A percentile compares a stretch with the other conserved stretches of the same genome.
Evolutionary conservation across 2,329 filamentous ascomycete species (phyloP).

Genomic region (Venturia effusa): DNA sequence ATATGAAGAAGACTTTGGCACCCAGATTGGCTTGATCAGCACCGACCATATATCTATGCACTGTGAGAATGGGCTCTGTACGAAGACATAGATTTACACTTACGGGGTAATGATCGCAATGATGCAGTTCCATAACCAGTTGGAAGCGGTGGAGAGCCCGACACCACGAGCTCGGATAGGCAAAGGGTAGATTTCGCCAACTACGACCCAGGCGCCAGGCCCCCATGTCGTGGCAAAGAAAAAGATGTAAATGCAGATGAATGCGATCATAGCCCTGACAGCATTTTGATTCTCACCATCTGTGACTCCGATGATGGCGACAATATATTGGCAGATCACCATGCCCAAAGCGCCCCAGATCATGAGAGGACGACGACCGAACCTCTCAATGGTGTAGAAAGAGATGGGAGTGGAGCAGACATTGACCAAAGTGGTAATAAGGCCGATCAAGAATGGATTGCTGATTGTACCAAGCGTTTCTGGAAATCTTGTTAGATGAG

Average conservation of each 20-base stretch:
- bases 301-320: conserved; percentile 53
- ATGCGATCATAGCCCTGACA: conserved; percentile 64
- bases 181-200: conserved; percentile 81
- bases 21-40: conserved; percentile 43
- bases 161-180: conserved; percentile 86
- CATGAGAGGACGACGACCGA: conserved; percentile 72
- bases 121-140: conserved; percentile 79
- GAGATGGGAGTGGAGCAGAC: conserved; percentile 75
- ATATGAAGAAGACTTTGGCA: conserved; percentile 37
- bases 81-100: background rate
- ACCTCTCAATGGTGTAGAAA: conserved; percentile 74
- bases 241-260: conserved; percentile 89
- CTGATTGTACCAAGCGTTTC: conserved; percentile 62
- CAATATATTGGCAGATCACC: conserved; percentile 78
- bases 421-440: conserved; percentile 83
- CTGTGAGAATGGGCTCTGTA: background rate
- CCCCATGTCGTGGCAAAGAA: conserved; percentile 84
- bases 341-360: conserved; percentile 71
- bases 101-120: conserved; percentile 57
- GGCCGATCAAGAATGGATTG: conserved; percentile 71
- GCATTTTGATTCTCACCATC: conserved; percentile 27
- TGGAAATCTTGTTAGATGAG: conserved; percentile 36
- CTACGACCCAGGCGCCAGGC: conserved; percentile 59
- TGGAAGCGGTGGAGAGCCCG: conserved; percentile 74
- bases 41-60: conserved; percentile 48